These are phyloP conservation scores for Patellifolia procumbens DNA, from an alignment of 179 eudicot species.

Conservation along the genomic window DNA sequence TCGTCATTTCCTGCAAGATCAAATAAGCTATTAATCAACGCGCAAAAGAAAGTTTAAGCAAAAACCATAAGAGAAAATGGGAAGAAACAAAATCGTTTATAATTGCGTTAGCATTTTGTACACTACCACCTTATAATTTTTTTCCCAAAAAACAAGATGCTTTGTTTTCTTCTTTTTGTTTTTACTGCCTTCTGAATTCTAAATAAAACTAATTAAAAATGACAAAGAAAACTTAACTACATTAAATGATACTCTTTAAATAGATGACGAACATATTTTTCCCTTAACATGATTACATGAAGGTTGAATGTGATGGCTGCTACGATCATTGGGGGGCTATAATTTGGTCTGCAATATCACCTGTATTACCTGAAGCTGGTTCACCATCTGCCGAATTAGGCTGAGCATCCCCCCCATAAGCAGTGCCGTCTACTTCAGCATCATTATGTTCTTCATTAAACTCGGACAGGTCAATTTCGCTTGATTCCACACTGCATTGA, in stretches of 20 bases:
- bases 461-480: constrained; percentile 89
- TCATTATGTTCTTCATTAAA: constrained; percentile 64
- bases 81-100: neutral
- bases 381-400: constrained; percentile 42
- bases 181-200: neutral
- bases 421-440: constrained; percentile 41
- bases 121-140: neutral
- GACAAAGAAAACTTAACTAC: neutral
- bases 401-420: constrained; percentile 45
- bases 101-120: neutral
- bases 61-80: neutral
- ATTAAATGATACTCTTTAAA: no score
- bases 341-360: constrained; percentile 28
- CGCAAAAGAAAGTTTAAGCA: neutral
- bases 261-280: no score
- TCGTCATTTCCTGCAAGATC: constrained; percentile 53
- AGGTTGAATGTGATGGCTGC: neutral
- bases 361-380: constrained; percentile 44
- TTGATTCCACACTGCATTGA: constrained; percentile 85
- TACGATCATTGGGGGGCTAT: neutral
- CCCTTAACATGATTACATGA: neutral
- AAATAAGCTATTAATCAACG: neutral
- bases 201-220: neutral
- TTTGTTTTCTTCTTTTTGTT: neutral
- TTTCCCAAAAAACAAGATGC: neutral